A percentile compares a stretch with the other conserved stretches of the same genome.
These are phyloP conservation scores for Corylus heterophylla DNA, from an alignment of 306 rosid genomes.

Conservation along the genomic window DNA sequence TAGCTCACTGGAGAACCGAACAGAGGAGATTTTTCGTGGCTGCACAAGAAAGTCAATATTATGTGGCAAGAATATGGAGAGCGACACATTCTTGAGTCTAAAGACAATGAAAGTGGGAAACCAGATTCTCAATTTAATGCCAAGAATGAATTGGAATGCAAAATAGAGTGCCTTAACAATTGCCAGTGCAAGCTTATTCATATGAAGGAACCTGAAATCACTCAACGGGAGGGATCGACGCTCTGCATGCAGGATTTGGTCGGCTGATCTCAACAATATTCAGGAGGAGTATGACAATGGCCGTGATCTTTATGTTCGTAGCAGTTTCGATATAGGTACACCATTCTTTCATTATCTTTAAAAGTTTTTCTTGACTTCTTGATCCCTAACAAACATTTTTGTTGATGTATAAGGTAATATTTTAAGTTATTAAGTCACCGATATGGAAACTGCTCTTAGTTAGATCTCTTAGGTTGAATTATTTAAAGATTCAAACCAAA, in stretches of 20 bases:
- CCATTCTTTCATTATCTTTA: slow-evolving; percentile 10
- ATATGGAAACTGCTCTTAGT: not conserved
- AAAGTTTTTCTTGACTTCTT: not conserved
- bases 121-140: slow-evolving; percentile 77
- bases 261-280: slow-evolving; percentile 68
- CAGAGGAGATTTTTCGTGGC: slow-evolving; percentile 63
- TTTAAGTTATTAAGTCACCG: not conserved
- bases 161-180: slow-evolving; percentile 65
- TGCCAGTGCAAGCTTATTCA: slow-evolving; percentile 73
- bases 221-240: slow-evolving; percentile 23
- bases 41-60: slow-evolving; percentile 59
- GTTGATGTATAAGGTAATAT: not conserved
- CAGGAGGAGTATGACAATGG: slow-evolving; percentile 65
- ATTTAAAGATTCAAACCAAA: no score
- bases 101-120: slow-evolving; percentile 77
- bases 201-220: slow-evolving; percentile 37
- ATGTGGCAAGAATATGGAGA: slow-evolving; percentile 41
- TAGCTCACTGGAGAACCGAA: slow-evolving; percentile 49
- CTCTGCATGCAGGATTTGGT: slow-evolving; percentile 73
- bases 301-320: slow-evolving; percentile 56
- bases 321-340: slow-evolving; percentile 72
- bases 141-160: slow-evolving; percentile 57
- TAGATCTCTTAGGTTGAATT: not conserved
- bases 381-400: not conserved
- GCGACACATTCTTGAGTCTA: slow-evolving; percentile 57